Conservation (phyloP, 768 basidiomycete species). For the Leucosporidium scottii region DNA sequence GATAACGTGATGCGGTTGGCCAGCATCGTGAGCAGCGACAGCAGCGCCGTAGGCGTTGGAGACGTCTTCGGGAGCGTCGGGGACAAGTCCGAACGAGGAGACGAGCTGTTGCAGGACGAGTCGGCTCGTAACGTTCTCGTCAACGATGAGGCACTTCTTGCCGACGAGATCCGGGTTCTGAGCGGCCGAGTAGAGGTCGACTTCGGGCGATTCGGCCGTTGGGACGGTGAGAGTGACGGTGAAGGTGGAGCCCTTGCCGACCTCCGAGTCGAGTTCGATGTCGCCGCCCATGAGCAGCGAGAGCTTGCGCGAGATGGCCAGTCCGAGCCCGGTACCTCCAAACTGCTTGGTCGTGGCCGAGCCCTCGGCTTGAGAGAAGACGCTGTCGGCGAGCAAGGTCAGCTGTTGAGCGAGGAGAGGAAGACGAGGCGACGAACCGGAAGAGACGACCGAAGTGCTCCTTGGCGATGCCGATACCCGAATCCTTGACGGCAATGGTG, state of each 20-base stretch:
- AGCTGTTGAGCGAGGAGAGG: background rate
- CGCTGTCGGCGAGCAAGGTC: background rate
- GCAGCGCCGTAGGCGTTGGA: slow-evolving; percentile 10
- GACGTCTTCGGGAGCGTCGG: background rate
- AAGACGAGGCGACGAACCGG: background rate
- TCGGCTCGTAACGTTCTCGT: slow-evolving; percentile 16
- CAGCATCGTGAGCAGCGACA: background rate
- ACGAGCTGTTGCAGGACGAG: slow-evolving; percentile 17
- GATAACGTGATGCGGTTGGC: slow-evolving; percentile 8
- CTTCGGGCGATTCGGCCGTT: background rate
- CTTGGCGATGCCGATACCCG: slow-evolving; percentile 31
- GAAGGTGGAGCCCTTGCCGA: slow-evolving; percentile 30
- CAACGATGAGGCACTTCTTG: slow-evolving; percentile 26
- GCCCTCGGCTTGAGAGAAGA: slow-evolving; percentile 32
- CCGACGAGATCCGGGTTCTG: slow-evolving; percentile 25
- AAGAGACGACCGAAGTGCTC: slow-evolving; percentile 26
- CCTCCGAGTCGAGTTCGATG: slow-evolving; percentile 20
- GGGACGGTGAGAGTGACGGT: slow-evolving; percentile 20
- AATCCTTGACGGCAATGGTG: slow-evolving; percentile 23
- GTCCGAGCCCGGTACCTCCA: slow-evolving; percentile 30
- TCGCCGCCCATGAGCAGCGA: slow-evolving; percentile 26
- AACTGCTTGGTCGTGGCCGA: slow-evolving; percentile 25
- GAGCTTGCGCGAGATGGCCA: slow-evolving; percentile 32
- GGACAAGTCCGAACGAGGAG: slow-evolving; percentile 10
- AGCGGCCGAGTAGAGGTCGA: slow-evolving; percentile 15